A percentile compares a stretch with the other conserved stretches of the same genome.
Evolutionary conservation across 257 asterid species (phyloP).

Genomic region (Euphrasia confusa): DNA sequence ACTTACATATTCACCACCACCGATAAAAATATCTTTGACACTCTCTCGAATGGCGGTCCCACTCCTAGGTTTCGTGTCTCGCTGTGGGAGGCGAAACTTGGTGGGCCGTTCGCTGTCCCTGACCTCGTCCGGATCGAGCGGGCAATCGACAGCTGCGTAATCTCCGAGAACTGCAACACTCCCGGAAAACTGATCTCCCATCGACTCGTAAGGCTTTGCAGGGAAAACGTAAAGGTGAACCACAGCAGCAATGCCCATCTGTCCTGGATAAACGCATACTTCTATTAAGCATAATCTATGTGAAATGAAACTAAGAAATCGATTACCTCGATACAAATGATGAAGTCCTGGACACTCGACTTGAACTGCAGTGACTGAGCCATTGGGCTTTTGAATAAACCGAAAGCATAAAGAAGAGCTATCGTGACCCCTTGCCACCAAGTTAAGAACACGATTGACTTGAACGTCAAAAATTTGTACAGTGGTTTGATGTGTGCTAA

Average conservation of each 20-base stretch:
- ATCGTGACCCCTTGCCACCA: conserved; percentile 99
- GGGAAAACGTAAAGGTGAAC: conserved; percentile 97
- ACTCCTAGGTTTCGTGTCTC: conserved; percentile 48
- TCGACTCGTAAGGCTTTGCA: conserved; percentile 90
- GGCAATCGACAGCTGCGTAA: conserved; percentile 89
- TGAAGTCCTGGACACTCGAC: conserved; percentile 85
- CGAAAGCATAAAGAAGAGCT: conserved; percentile 73
- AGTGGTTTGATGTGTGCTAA: conserved; percentile 89
- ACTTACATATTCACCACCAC: conserved; percentile 93
- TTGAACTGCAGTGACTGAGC: conserved; percentile 85
- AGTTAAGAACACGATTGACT: conserved; percentile 95
- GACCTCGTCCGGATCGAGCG: conserved; percentile 91
- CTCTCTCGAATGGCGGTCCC: conserved; percentile 90
- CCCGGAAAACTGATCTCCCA: conserved; percentile 85
- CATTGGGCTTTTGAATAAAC: conserved; percentile 75
- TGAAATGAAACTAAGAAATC: conserved; percentile 21
- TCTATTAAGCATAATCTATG: conserved; percentile 16
- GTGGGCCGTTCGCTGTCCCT: conserved; percentile 97
- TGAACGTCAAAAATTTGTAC: conserved; percentile 87
- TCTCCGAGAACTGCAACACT: conserved; percentile 91
- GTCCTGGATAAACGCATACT: conserved; percentile 75
- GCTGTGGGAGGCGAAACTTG: conserved; percentile 85
- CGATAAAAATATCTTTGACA: conserved; percentile 75
- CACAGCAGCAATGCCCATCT: conserved; percentile 94
- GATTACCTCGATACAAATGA: conserved; percentile 96